Conservation (phyloP, 2,329 filamentous ascomycete genomes). For the Colletotrichum sp. region DNA sequence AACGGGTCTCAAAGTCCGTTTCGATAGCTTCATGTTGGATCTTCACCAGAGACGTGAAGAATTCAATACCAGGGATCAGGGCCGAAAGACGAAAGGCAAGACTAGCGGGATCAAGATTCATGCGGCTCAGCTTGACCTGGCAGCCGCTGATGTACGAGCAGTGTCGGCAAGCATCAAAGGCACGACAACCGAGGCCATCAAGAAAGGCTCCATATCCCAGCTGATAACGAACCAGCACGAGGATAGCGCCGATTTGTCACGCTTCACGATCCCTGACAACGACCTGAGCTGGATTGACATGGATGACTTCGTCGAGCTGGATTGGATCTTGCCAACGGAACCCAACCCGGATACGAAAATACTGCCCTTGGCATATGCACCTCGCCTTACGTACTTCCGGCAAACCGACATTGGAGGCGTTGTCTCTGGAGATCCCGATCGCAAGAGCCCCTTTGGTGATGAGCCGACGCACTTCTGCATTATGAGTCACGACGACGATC, state of each 20-base stretch:
- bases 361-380: conserved; percentile 87
- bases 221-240: conserved; percentile 59
- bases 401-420: conserved; percentile 90
- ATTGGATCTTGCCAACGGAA: conserved; percentile 92
- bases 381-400: conserved; percentile 95
- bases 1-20: conserved; percentile 93
- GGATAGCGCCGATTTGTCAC: conserved; percentile 75
- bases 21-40: conserved; percentile 98
- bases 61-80: conserved; percentile 82
- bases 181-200: conserved; percentile 78
- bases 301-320: conserved; percentile 98
- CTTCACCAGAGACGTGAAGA: conserved; percentile 93
- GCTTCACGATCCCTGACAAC: conserved; percentile 94
- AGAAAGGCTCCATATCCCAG: conserved; percentile 59
- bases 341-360: conserved; percentile 94
- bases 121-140: conserved; percentile 89
- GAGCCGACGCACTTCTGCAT: conserved; percentile 95
- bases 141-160: conserved; percentile 89
- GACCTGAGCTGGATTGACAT: conserved; percentile 98
- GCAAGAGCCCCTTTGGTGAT: conserved; percentile 88
- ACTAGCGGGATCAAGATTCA: conserved; percentile 97
- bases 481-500: conserved; percentile 91
- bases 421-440: conserved; percentile 79
- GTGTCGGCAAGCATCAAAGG: conserved; percentile 89
- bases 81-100: conserved; percentile 75